Base-by-base conservation (phyloP, 768 basidiomycete species). In the Tricholoma terreum region DNA sequence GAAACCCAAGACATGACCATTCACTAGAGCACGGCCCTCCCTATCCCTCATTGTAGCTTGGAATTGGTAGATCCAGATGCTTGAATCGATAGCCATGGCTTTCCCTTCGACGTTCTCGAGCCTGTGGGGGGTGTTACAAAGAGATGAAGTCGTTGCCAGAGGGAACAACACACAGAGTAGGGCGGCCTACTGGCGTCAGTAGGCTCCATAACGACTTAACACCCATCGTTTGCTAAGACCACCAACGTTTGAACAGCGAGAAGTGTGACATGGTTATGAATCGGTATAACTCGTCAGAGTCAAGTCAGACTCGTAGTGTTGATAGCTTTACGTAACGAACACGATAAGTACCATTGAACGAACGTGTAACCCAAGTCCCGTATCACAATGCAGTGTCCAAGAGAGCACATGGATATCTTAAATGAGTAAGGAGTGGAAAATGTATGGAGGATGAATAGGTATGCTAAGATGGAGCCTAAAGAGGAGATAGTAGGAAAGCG, bases 41-140 rank as follows among this genome's bases (percentile, higher is more conserved):
- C 94, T 98, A 73, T 96, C 95, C 21, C 97, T 85, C 95, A 98
- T 98, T 8, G 97, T 98, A 19, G 96, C 95, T 75, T 98, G 96
- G 67, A 99, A 99, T 71, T 99, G 97, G 72, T 99, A 99, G 54
- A 99, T 86, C 97, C 97, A 99, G 61, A 99, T 98, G 63, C 94
- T 97, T 3, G 95, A 98, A 73, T 99, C 97, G 55, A 99, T 98
- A 2, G 97, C 97, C 75, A 99, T 84, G 9, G 85, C 77, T 69
- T 94, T 96, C n/a, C 94, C 94, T 66, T 95, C 94, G 68, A 95
- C 83, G 0, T 90, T 94, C 73, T 99, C 96, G 54, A 98, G 78
- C 72, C 94, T 96, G 66, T 22, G 27, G 17, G 9, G n/a, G 33
- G 27, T 14, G 17, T 52, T 34, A 46, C 54, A 48, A 40, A 56